These are phyloP conservation scores for Pythium phragmiticola DNA, from an alignment of 352 stramenopile species.

Conservation along the genomic window DNA sequence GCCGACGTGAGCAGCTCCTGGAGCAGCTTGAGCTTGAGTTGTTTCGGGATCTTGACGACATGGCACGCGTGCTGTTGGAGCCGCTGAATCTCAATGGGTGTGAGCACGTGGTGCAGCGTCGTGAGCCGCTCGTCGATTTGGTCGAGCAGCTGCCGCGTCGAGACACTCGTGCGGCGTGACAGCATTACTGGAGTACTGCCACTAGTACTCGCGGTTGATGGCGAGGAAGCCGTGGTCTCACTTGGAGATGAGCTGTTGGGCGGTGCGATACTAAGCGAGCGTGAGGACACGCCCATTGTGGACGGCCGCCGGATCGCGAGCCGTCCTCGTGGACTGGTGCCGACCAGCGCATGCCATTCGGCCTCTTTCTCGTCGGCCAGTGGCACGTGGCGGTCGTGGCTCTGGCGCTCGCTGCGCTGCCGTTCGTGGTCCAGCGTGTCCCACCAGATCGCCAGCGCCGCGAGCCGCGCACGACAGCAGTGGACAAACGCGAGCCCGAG, in stretches of 20 bases:
- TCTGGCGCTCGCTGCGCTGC: slow-evolving; percentile 54
- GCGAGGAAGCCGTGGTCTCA: background rate
- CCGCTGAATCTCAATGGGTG: slow-evolving; percentile 73
- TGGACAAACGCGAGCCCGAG: slow-evolving; percentile 47
- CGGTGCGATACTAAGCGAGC: slow-evolving; percentile 4
- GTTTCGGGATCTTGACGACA: slow-evolving; percentile 70
- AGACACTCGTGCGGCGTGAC: slow-evolving; percentile 14
- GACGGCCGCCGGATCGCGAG: slow-evolving; percentile 11
- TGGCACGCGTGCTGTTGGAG: slow-evolving; percentile 58
- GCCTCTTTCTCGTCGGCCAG: slow-evolving; percentile 41
- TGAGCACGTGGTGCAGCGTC: slow-evolving; percentile 76
- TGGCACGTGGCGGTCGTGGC: slow-evolving; percentile 29
- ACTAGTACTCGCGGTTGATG: background rate
- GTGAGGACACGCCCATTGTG: slow-evolving; percentile 4
- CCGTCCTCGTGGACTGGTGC: slow-evolving; percentile 9
- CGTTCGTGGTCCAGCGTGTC: slow-evolving; percentile 65
- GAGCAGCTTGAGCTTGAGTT: slow-evolving; percentile 61
- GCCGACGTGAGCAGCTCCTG: slow-evolving; percentile 40
- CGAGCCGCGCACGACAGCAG: slow-evolving; percentile 56
- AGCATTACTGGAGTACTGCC: slow-evolving; percentile 11
- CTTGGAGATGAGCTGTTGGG: background rate
- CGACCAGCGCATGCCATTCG: slow-evolving; percentile 33
- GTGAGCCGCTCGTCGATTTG: slow-evolving; percentile 63
- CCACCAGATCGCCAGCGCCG: slow-evolving; percentile 60
- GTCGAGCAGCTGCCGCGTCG: slow-evolving; percentile 37